Percentiles rank a stretch among this genome's conserved stretches.
These are phyloP conservation scores for Tetrapisispora taiwanensis DNA, from an alignment of 805 yeast genomes.

Conservation along the genomic window DNA sequence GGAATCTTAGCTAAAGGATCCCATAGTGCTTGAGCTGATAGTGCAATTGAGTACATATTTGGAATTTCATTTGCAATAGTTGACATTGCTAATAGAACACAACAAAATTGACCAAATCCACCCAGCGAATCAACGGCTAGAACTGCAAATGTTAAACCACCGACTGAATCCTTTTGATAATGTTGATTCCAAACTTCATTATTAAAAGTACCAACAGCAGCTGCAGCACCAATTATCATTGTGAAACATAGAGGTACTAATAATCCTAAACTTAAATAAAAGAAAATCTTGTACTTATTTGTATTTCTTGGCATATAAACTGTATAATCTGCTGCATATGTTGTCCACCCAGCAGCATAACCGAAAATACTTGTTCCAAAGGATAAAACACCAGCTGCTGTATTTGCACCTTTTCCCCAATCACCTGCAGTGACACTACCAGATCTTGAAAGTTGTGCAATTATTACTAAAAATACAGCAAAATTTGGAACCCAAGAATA, in stretches of 20 bases:
- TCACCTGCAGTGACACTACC: slow-evolving; percentile 51
- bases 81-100: slow-evolving; percentile 73
- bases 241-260: slow-evolving; percentile 59
- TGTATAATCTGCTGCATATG: slow-evolving; percentile 90
- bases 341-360: slow-evolving; percentile 90
- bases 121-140: slow-evolving; percentile 71
- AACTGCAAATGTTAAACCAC: slow-evolving; percentile 74
- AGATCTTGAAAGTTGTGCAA: slow-evolving; percentile 62
- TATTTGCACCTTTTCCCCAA: slow-evolving; percentile 44
- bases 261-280: slow-evolving; percentile 53
- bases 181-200: slow-evolving; percentile 36
- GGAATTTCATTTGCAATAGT: slow-evolving; percentile 88
- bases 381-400: slow-evolving; percentile 69
- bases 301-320: slow-evolving; percentile 69
- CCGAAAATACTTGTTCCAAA: slow-evolving; percentile 81
- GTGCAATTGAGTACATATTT: slow-evolving; percentile 81
- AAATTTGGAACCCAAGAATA: slow-evolving; percentile 82
- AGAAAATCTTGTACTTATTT: slow-evolving; percentile 49
- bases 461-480: slow-evolving; percentile 61
- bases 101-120: slow-evolving; percentile 83
- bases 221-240: slow-evolving; percentile 76
- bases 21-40: slow-evolving; percentile 79
- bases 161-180: slow-evolving; percentile 48
- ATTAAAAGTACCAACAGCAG: slow-evolving; percentile 57
- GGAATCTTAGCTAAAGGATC: slow-evolving; percentile 63